Conservation (phyloP, 148 eudicot species). For the Spergularia bocconei region DNA sequence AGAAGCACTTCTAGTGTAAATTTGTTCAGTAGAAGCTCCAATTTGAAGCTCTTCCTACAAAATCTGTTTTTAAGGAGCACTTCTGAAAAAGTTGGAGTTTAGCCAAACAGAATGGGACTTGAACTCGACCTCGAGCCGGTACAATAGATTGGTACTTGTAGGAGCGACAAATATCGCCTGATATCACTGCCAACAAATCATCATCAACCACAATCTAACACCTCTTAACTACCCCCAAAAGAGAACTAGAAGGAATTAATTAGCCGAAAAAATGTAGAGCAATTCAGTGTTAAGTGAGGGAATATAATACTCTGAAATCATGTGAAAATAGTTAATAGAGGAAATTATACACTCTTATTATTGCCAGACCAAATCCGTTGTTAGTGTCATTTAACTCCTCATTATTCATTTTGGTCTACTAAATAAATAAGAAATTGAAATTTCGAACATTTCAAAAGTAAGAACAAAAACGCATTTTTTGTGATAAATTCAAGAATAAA, state of each 20-base stretch:
- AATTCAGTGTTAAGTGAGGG: neutral
- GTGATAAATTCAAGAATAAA: neutral
- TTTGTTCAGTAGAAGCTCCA: no score
- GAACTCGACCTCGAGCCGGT: no score
- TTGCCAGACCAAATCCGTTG: conserved; percentile 24
- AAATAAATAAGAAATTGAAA: neutral
- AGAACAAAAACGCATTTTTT: neutral
- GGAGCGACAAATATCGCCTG: no score
- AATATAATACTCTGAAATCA: conserved; percentile 7
- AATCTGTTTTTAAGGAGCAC: no score
- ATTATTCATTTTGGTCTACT: neutral
- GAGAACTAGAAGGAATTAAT: neutral
- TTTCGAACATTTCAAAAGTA: neutral
- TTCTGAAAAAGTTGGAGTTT: no score
- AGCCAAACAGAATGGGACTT: no score
- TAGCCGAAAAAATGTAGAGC: neutral
- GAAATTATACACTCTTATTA: neutral
- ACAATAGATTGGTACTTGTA: no score
- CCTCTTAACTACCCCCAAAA: neutral
- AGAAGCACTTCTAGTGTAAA: no score
- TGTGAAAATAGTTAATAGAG: conserved; percentile 5
- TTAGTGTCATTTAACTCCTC: neutral
- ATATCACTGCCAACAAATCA: conserved; percentile 12
- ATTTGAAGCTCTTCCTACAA: no score
- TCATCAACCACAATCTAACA: conserved; percentile 28